Evolutionary conservation across 371 early-diverging fungal genomes (phyloP), one percentile per base, ranked within the genome.

Genomic region (Sporodiniella umbellata): DNA sequence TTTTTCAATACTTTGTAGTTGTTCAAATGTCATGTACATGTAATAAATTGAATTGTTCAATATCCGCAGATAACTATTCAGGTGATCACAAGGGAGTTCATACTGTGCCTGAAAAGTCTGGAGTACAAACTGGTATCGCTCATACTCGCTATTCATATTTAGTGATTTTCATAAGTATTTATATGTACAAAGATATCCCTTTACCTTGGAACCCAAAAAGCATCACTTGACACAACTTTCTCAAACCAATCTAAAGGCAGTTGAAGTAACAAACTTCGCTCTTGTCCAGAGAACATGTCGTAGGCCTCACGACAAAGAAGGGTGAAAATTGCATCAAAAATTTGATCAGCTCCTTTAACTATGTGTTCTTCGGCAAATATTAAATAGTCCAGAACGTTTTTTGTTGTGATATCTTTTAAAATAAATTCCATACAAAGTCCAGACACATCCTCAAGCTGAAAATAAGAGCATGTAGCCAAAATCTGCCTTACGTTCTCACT

Each of bases 171-270:
- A 21, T n/a, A 42, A 42, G 4, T 19, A n/a, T 19, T 39, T 4
- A 14, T 22, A 33, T 11, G 10, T 24, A n/a, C 21, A 23, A 6
- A 46, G 1, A 38, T 23, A n/a, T n/a, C n/a, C n/a, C n/a, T n/a
- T 62, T 57, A 71, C 77, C 67, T 77, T 33, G 80, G 79, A 4
- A 78, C 82, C 74, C 77, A 85, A 52, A 87, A 84, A 4, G 82
- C 78, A 61, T 87, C 86, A 48, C 76, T 74, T 39, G 73, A 78
- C 30, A 87, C 58, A 1, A 85, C 62, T 33, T 72, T 72, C 44
- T 77, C 66, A 11, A 85, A 40, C 84, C 85, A 85, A 33, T 58
- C 45, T 11, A 73, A 49, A 6, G 84, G 81, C 39, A 85, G 50
- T 26, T 53, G 45, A 4, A 28, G 30, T 10, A 19, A 54, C 64